Conservation (phyloP, 495 filamentous ascomycete genomes). For the Penicillium macrosclerotiorum region DNA sequence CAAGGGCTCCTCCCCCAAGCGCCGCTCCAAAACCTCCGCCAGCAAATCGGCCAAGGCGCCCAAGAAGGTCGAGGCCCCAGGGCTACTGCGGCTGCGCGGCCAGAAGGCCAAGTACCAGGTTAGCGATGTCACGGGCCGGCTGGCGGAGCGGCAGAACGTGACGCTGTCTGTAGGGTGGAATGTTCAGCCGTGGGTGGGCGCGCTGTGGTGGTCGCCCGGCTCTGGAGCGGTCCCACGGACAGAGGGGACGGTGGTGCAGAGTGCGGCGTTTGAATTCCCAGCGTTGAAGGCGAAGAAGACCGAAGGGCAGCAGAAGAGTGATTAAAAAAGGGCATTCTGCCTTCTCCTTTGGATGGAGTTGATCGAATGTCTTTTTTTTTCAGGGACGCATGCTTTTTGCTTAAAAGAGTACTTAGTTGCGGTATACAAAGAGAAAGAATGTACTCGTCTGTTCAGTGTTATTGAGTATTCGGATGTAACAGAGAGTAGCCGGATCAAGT, state of each 20-base stretch:
- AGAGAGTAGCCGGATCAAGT: no score
- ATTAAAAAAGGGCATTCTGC: background rate
- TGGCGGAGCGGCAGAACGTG: slow-evolving; percentile 70
- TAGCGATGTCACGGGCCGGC: slow-evolving; percentile 73
- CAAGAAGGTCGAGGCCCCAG: slow-evolving; percentile 35
- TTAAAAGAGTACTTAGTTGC: no score
- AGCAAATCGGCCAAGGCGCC: slow-evolving; percentile 19
- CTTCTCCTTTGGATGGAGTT: background rate
- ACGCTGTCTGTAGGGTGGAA: slow-evolving; percentile 84
- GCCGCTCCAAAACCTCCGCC: slow-evolving; percentile 15
- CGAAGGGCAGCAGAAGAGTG: slow-evolving; percentile 16
- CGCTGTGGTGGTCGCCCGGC: slow-evolving; percentile 69
- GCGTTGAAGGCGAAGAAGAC: slow-evolving; percentile 55
- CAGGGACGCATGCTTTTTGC: no score
- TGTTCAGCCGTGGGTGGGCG: slow-evolving; percentile 95
- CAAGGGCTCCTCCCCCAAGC: no score
- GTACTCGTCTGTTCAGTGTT: no score
- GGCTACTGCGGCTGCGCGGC: slow-evolving; percentile 70
- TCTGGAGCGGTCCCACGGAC: slow-evolving; percentile 55
- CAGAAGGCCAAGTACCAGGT: slow-evolving; percentile 92
- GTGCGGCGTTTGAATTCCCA: slow-evolving; percentile 71
- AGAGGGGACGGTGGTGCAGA: slow-evolving; percentile 62
- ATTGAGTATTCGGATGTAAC: no score
- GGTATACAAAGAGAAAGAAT: no score
- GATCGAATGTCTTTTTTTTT: no score